Conservation (phyloP, 1,284 basidiomycete species). For the Boletus semigastroideus region DNA sequence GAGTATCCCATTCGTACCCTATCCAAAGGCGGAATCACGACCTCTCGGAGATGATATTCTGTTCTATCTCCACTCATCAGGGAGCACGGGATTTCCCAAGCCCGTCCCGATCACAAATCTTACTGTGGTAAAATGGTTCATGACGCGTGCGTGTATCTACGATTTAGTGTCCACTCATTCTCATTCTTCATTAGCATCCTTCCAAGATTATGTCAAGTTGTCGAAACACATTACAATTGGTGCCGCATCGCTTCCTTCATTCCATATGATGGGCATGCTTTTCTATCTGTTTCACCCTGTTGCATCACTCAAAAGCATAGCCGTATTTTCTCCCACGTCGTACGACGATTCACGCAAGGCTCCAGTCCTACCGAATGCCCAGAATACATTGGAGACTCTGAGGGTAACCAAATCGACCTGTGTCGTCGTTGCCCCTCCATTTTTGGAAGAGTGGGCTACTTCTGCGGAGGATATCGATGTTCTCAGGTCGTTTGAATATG, state of each 20-base stretch:
- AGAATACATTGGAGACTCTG: slow-evolving; percentile 20
- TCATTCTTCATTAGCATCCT: slow-evolving; percentile 7
- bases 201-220: slow-evolving; percentile 9
- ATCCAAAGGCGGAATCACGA: slow-evolving; percentile 17
- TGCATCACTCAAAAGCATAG: slow-evolving; percentile 10
- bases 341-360: slow-evolving; percentile 8
- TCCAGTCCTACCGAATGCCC: slow-evolving; percentile 19
- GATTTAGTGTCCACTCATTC: neutral
- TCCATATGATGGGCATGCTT: slow-evolving; percentile 19
- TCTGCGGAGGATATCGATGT: slow-evolving; percentile 8
- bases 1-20: slow-evolving; percentile 24
- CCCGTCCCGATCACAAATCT: slow-evolving; percentile 23
- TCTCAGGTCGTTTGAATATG: slow-evolving; percentile 10
- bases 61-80: slow-evolving; percentile 29
- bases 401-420: slow-evolving; percentile 9
- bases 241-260: slow-evolving; percentile 17
- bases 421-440: slow-evolving; percentile 17
- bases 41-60: slow-evolving; percentile 3
- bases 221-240: slow-evolving; percentile 1
- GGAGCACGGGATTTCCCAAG: slow-evolving; percentile 33
- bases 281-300: slow-evolving; percentile 17
- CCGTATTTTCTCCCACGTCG: slow-evolving; percentile 19
- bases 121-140: slow-evolving; percentile 15
- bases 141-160: slow-evolving; percentile 12
- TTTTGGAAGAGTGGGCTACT: slow-evolving; percentile 20